Evolutionary conservation across 768 basidiomycete species (phyloP).

Genomic region (Suillus alpinus): DNA sequence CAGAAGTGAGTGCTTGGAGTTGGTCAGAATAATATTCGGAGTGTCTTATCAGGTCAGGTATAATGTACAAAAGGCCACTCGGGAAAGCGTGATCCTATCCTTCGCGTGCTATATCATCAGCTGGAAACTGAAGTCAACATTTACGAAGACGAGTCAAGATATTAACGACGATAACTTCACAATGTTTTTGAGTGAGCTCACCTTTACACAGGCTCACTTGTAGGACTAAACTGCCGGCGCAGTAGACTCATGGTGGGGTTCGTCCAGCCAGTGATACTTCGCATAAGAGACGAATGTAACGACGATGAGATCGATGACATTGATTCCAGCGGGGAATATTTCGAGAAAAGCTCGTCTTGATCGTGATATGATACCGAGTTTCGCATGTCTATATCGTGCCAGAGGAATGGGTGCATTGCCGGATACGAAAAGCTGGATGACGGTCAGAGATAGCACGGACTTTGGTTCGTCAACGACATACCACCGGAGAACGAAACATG

Average conservation of each 20-base stretch:
- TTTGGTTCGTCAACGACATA: slow-evolving; percentile 13
- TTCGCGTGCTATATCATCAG: neutral
- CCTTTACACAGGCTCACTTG: neutral
- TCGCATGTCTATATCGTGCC: slow-evolving; percentile 35
- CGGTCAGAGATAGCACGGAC: neutral
- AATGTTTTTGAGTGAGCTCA: neutral
- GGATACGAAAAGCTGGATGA: slow-evolving; percentile 30
- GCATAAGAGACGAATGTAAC: slow-evolving; percentile 7
- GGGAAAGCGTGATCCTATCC: neutral
- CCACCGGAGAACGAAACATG: slow-evolving; percentile 35
- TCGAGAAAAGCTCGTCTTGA: slow-evolving; percentile 34
- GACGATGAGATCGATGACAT: slow-evolving; percentile 30
- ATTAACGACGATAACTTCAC: neutral
- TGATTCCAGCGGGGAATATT: slow-evolving; percentile 31
- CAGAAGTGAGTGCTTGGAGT: neutral
- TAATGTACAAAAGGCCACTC: neutral
- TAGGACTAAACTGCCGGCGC: neutral
- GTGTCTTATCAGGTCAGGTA: neutral
- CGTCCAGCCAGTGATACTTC: slow-evolving; percentile 5
- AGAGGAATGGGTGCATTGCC: slow-evolving; percentile 27
- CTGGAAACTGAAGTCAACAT: neutral
- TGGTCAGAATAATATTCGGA: neutral
- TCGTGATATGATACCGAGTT: slow-evolving; percentile 36
- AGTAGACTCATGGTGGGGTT: neutral
- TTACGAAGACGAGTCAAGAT: neutral